These are phyloP conservation scores for maize (Zea mays) DNA, from an alignment of 176 grass and related monocot species.

Conservation along the genomic window Zm-B73-REFERENCE-NAM-5.0 NC_050096.1:280568001-280568500, in stretches of 20 bases:
- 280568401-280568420: constrained; percentile 83
- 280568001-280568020: too few species aligned
- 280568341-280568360: constrained; percentile 83
- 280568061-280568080: constrained; percentile 70
- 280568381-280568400: constrained; percentile 95
- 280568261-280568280: constrained; percentile 25
- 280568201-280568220: constrained; percentile 6
- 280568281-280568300: constrained; percentile 15
- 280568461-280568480: constrained; percentile 45
- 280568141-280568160: constrained; percentile 73
- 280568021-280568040: constrained; percentile 18
- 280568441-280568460: constrained; percentile 45
- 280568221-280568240: constrained; percentile 2
- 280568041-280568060: constrained; percentile 37
- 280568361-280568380: constrained; percentile 99
- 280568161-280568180: constrained; percentile 87
- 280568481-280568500: constrained; percentile 74
- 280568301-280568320: constrained; percentile 36
- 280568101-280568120: constrained; percentile 56
- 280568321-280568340: constrained; percentile 68
- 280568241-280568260: constrained; percentile 34
- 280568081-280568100: constrained; percentile 48
- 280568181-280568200: constrained; percentile 71
- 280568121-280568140: constrained; percentile 68
- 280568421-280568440: constrained; percentile 81